Conservation (phyloP, 108 stramenopile species). For the Fragilariopsis cylindrus region DNA sequence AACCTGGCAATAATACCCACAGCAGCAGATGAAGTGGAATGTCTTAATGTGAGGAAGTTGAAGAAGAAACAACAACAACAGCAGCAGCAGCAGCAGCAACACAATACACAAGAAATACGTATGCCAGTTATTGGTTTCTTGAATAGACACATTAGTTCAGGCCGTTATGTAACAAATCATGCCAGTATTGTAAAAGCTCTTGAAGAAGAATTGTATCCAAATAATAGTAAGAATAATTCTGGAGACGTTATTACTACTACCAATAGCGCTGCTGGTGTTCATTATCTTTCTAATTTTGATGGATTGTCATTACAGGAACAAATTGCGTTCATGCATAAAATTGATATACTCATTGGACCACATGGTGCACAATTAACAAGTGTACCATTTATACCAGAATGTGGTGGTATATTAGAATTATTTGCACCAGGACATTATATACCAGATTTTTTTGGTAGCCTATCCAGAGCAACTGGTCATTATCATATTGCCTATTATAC, state of each 20-base stretch:
- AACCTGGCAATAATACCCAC: not conserved
- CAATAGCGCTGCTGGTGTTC: not conserved
- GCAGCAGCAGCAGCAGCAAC: not conserved
- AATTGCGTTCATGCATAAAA: conserved; percentile 6
- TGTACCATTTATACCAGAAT: conserved; percentile 29
- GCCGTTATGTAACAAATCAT: not conserved
- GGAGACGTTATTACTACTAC: too few relatives aligned
- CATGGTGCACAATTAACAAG: conserved; percentile 36
- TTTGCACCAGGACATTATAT: conserved; percentile 20
- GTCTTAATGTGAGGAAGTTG: not conserved
- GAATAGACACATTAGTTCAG: not conserved
- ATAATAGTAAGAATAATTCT: not conserved
- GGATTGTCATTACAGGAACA: conserved; percentile 15
- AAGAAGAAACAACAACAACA: not conserved
- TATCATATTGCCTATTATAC: not conserved
- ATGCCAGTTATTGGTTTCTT: not conserved
- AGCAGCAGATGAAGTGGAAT: conserved; percentile 5
- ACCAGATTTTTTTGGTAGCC: not conserved
- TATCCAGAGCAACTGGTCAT: not conserved
- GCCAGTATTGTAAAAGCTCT: not conserved
- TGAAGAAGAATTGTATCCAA: not conserved
- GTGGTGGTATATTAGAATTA: conserved; percentile 37
- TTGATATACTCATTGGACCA: conserved; percentile 37
- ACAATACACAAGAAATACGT: not conserved
- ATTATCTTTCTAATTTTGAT: conserved; percentile 9